phyloP scores from a whole-genome alignment of 306 rosid species.

The Citrullus amarus region DNA sequence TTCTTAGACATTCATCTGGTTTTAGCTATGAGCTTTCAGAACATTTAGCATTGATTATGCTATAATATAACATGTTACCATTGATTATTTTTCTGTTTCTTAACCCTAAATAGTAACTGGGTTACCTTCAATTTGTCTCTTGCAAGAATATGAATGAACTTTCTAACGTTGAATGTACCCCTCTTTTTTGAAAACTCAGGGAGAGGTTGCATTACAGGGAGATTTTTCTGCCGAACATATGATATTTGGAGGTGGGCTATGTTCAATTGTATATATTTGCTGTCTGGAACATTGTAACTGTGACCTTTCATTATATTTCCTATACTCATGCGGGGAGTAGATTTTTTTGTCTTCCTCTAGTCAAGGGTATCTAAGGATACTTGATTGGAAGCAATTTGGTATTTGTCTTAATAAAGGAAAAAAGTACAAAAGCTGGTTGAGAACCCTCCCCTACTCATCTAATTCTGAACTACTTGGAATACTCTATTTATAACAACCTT shows the following conservation, averaged over 20 bases:
- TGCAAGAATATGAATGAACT: constrained; percentile 1
- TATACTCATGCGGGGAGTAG: background rate
- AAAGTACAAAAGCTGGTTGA: background rate
- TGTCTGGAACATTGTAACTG: background rate
- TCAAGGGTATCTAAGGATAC: background rate
- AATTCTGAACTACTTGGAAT: background rate
- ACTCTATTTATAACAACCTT: background rate
- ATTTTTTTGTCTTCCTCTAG: background rate
- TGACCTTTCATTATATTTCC: background rate
- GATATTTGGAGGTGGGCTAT: constrained; percentile 84
- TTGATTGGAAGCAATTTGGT: background rate
- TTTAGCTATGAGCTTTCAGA: background rate
- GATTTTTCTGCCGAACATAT: constrained; percentile 97
- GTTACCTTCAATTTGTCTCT: background rate
- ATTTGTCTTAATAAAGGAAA: background rate
- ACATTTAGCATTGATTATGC: background rate
- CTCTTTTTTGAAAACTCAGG: constrained; percentile 40
- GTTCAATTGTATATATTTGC: background rate
- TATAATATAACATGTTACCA: background rate
- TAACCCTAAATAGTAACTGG: background rate
- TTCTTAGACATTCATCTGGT: background rate
- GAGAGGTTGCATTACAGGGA: constrained; percentile 93
- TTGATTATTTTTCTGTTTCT: background rate
- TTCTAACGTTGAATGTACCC: constrained; percentile 9
- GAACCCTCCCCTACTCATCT: background rate